Evolutionary conservation across 768 basidiomycete species (phyloP).

Genomic region (Lenzites betulinus): DNA sequence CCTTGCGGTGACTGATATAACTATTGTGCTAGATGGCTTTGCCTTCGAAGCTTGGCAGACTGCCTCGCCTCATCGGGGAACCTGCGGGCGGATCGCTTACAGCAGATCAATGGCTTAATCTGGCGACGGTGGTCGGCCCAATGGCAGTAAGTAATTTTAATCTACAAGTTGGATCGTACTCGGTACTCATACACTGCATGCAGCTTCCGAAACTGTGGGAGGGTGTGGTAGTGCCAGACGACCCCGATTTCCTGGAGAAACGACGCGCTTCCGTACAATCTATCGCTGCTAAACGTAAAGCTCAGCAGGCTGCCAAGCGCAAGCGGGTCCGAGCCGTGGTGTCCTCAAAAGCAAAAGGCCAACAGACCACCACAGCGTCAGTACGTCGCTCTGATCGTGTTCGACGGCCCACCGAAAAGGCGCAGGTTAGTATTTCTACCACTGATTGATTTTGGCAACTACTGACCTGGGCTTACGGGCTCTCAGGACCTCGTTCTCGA

Average conservation of each 20-base stretch:
- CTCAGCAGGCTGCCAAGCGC: background rate
- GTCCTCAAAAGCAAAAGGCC: background rate
- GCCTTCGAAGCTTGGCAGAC: constrained; percentile 25
- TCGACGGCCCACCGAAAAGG: too few species aligned
- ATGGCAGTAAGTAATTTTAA: constrained; percentile 31
- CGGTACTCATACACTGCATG: background rate
- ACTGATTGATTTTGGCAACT: too few species aligned
- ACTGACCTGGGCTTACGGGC: too few species aligned
- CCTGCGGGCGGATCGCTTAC: constrained; percentile 16
- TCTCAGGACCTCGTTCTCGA: constrained; percentile 8
- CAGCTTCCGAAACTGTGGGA: background rate
- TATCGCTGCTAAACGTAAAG: background rate
- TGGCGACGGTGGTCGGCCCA: constrained; percentile 33
- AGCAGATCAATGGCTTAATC: constrained; percentile 29
- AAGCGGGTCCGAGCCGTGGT: too few species aligned
- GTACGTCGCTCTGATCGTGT: too few species aligned
- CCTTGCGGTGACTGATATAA: too few species aligned
- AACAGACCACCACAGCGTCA: too few species aligned
- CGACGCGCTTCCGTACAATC: background rate
- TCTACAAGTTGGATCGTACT: background rate
- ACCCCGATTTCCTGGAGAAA: background rate
- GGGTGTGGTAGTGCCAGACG: background rate
- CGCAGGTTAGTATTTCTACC: too few species aligned
- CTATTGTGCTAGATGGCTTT: constrained; percentile 18
- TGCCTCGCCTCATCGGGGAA: constrained; percentile 9